Conservation (phyloP, 2,329 filamentous ascomycete genomes). For the Epichloe sp. region DNA sequence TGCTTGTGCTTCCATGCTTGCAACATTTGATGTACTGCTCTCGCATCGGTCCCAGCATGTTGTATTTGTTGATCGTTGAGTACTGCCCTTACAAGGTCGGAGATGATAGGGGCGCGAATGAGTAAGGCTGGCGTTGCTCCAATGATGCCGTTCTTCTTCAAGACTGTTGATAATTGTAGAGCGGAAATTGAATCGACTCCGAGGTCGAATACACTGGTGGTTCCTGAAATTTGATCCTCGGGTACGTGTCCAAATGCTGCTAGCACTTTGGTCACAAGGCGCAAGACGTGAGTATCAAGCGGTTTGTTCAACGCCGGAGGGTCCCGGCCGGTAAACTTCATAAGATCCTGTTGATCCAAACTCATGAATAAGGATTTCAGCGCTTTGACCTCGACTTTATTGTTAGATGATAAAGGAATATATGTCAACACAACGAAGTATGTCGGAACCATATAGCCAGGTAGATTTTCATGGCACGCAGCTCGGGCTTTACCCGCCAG, state of each 20-base stretch:
- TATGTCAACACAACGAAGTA: constrained; percentile 59
- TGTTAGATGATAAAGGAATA: constrained; percentile 76
- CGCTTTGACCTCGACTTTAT: constrained; percentile 69
- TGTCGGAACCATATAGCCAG: constrained; percentile 83
- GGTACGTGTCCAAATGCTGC: constrained; percentile 36
- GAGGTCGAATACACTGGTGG: constrained; percentile 67
- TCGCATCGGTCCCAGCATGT: constrained; percentile 13
- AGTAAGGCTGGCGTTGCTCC: constrained; percentile 52
- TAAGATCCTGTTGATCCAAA: constrained; percentile 47
- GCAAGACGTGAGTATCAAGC: constrained; percentile 25
- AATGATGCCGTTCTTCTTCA: constrained; percentile 50
- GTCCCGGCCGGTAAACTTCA: constrained; percentile 33
- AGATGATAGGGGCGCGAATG: constrained; percentile 45
- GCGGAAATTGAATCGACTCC: constrained; percentile 82
- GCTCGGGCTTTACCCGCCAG: constrained; percentile 36
- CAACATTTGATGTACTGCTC: constrained; percentile 46
- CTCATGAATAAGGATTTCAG: constrained; percentile 53
- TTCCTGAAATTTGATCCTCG: constrained; percentile 30
- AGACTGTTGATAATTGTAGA: constrained; percentile 50
- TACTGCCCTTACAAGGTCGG: constrained; percentile 30
- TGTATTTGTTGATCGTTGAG: neutral
- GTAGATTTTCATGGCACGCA: constrained; percentile 57
- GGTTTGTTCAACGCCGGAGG: constrained; percentile 12
- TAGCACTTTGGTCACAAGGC: constrained; percentile 39
- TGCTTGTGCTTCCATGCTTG: constrained; percentile 52